Evolutionary conservation across 2,329 filamentous ascomycete genomes (phyloP).

Genomic region (Rasamsonia emersonii): DNA sequence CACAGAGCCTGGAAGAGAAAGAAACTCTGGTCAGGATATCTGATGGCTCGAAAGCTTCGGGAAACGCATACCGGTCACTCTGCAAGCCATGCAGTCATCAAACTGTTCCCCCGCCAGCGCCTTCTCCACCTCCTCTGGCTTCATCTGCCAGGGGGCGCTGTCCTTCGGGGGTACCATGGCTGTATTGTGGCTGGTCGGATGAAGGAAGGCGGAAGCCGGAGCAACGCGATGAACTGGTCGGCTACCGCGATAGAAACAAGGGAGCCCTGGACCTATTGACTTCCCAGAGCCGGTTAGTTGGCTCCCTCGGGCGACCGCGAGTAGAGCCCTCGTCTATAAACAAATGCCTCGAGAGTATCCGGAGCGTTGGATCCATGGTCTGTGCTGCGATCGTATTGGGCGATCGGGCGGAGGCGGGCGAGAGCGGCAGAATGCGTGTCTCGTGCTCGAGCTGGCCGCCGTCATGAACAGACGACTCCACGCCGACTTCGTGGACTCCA

Average conservation of each 20-base stretch:
- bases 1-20: slow-evolving; percentile 50
- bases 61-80: slow-evolving; percentile 55
- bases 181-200: too few species aligned
- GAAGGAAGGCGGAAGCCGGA: too few species aligned
- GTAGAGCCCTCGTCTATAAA: too few species aligned
- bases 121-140: slow-evolving; percentile 53
- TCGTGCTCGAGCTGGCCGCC: slow-evolving; percentile 4
- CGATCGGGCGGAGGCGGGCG: slow-evolving; percentile 18
- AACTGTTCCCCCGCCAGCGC: slow-evolving; percentile 36
- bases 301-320: too few species aligned
- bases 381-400: too few species aligned
- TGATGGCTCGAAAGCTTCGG: background rate
- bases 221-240: too few species aligned
- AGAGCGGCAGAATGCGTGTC: slow-evolving; percentile 25
- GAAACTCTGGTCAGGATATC: background rate
- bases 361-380: too few species aligned
- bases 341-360: too few species aligned
- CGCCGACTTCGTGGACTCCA: slow-evolving; percentile 4
- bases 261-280: too few species aligned
- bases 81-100: slow-evolving; percentile 63
- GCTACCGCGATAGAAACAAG: too few species aligned
- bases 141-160: slow-evolving; percentile 43
- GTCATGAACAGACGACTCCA: slow-evolving; percentile 12
- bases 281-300: too few species aligned
- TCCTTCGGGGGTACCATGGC: slow-evolving; percentile 37